Percentiles rank a stretch among this genome's conserved stretches.
Evolutionary conservation across 2,329 filamentous ascomycete species (phyloP).

Genomic region (Ilyonectria sp.): DNA sequence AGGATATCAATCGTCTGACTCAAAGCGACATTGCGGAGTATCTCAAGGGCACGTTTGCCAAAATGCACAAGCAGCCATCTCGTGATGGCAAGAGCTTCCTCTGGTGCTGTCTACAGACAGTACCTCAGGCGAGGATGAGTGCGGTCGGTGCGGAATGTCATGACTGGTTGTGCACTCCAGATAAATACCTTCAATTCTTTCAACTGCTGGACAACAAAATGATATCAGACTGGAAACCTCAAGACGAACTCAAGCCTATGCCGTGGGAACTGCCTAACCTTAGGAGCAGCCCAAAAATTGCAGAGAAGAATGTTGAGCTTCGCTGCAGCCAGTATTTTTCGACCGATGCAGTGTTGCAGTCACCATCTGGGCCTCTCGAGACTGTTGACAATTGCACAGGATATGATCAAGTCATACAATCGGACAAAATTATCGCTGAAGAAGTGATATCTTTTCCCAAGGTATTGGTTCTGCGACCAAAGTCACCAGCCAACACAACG

Average conservation of each 20-base stretch:
- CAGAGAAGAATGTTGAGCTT: slow-evolving; percentile 19
- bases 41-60: slow-evolving; percentile 37
- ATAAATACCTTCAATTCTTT: slow-evolving; percentile 52
- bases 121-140: slow-evolving; percentile 47
- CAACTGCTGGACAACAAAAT: slow-evolving; percentile 50
- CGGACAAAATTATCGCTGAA: neutral
- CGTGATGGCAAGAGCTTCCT: slow-evolving; percentile 49
- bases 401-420: neutral
- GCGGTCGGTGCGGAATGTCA: slow-evolving; percentile 49
- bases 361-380: neutral
- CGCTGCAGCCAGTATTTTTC: slow-evolving; percentile 41
- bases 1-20: slow-evolving; percentile 47
- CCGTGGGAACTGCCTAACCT: slow-evolving; percentile 52
- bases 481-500: neutral
- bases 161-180: slow-evolving; percentile 54
- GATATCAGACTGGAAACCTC: slow-evolving; percentile 45
- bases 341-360: slow-evolving; percentile 7
- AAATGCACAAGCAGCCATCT: slow-evolving; percentile 38
- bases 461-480: neutral
- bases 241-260: slow-evolving; percentile 52
- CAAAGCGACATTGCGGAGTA: slow-evolving; percentile 45
- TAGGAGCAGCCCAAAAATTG: slow-evolving; percentile 17
- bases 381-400: neutral
- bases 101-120: slow-evolving; percentile 50
- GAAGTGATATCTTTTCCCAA: neutral